Evolutionary conservation across 2,329 filamentous ascomycete genomes (phyloP).

Genomic region (Botrytis squamosa): DNA sequence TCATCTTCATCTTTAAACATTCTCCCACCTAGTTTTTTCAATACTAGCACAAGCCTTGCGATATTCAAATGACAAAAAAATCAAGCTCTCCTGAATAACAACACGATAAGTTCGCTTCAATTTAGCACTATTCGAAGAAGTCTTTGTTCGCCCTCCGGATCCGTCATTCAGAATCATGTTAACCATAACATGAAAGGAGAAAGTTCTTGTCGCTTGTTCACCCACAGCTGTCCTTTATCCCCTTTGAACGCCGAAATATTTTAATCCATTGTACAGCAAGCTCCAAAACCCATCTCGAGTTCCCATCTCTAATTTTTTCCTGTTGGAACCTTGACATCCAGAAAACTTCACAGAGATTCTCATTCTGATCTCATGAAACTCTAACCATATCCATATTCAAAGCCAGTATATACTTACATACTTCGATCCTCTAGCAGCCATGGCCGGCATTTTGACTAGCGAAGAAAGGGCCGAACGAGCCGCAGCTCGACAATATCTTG

Average conservation of each 20-base stretch:
- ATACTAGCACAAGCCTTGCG: too few species aligned
- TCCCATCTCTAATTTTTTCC: background rate
- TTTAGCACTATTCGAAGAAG: background rate
- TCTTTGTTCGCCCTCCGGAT: conserved; percentile 12
- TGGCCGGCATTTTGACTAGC: background rate
- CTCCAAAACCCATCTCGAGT: background rate
- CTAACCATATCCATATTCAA: background rate
- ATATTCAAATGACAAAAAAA: background rate
- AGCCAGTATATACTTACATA: background rate
- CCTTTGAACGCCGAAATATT: conserved; percentile 7
- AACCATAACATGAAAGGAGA: background rate
- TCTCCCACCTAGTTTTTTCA: too few species aligned
- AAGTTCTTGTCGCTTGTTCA: background rate
- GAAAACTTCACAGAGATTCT: background rate
- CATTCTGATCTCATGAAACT: background rate
- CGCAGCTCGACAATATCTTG: background rate
- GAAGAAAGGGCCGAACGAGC: too few species aligned
- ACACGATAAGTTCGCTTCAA: background rate
- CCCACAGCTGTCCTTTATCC: background rate
- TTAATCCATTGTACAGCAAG: background rate
- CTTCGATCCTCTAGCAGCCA: background rate
- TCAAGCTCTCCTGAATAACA: background rate
- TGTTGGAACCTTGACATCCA: background rate
- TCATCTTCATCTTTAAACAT: background rate
- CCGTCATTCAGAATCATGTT: conserved; percentile 3